Evolutionary conservation across 2,329 filamentous ascomycete genomes (phyloP), one percentile per base, ranked within the genome.

Genomic region (Aspergillus costaricaensis): DNA sequence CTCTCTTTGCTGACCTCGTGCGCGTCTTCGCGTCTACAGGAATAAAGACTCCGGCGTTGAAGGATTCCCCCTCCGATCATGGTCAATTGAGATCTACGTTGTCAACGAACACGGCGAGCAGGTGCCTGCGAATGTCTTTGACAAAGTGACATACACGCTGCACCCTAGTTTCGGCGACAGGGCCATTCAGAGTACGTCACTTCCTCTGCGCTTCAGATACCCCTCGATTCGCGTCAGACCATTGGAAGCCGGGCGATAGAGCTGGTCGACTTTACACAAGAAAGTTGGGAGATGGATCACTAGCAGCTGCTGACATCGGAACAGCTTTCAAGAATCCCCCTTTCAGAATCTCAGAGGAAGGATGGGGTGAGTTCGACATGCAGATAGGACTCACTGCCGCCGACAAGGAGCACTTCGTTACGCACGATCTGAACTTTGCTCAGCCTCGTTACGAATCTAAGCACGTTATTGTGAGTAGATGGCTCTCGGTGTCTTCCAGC

Each of bases 351-450:
- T 83, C 87, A 65, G 96, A 99, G 78, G 91, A 97, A 79, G 95
- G 95, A 68, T 99, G 95, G 95, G 95, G 95, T 72, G 95, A 98
- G 80, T 99, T 99, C 76, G 95, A 98, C 75, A 94, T 99, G 88
- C 84, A 83, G 51, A 95, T 98, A 71, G 87, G 91, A 63, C 85
- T 96, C 68, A 90, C 88, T 72, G 91, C 90, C 47, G 88, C 90
- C 30, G 92, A 95, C 78, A 97, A 97, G 82, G 94, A 96, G 72
- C 86, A 92, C 72, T 83, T 85, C 14, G 83, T 99, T 65, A 80
- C 83, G 54, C 95, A 99, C 77, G 95, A 99, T 74, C 85, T 99
- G 62, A 97, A 98, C 83, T 99, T 99, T 77, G 84, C 86, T 68
- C 84, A 88, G 67, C 83, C 88, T 62, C 85, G 85, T 64, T 99